Base-by-base conservation (phyloP, 2,329 filamentous ascomycete species). In the Coniochaeta pulveracea region DNA sequence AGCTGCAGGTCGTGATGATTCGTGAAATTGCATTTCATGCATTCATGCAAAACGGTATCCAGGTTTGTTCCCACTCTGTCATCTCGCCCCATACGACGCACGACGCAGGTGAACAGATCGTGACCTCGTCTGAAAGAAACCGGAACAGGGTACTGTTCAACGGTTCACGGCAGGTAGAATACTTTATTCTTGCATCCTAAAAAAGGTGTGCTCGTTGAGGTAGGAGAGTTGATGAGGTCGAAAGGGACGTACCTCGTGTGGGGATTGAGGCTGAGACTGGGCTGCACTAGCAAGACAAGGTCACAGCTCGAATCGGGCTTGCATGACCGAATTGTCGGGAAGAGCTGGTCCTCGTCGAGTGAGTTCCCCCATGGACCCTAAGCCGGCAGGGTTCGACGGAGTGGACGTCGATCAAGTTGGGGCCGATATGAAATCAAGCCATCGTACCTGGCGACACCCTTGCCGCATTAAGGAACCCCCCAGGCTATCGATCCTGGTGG, bases 11-110 rank as follows among this genome's bases (percentile, higher is more conserved):
- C 34, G 35, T 15, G 37, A 29, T 37, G 43, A 36, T 40, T 36
- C 30, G 35, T 39, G 39, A 49, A 38, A 47, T 47, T 49, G 37
- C 34, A 22, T 26, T 41, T 35, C 43, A 49, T 49, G 47, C 47
- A 35, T 49, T 47, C 33, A 49, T 49, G 47, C 46, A 25, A 17
- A 19, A 17, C 3, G 12, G 16, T 17, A 12, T 15, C 10, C 15
- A 30, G 27, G n/a, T n/a, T n/a, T n/a, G n/a, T n/a, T n/a, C n/a
- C n/a, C n/a, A n/a, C n/a, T n/a, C n/a, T n/a, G n/a, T 30, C 27
- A 30, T 15, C 27, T 18, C 19, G 11, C 15, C 15, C 15, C 27
- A 30, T 30, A 18, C 15, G 27, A 30, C 10, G 6, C 15, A 18
- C 10, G 27, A 18, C 6, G 19, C 15, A 6, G 15, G 19, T 18